Evolutionary conservation across 2,329 filamentous ascomycete genomes (phyloP), one percentile per base, ranked within the genome.

Genomic region (Chaetomiaceae sp.): DNA sequence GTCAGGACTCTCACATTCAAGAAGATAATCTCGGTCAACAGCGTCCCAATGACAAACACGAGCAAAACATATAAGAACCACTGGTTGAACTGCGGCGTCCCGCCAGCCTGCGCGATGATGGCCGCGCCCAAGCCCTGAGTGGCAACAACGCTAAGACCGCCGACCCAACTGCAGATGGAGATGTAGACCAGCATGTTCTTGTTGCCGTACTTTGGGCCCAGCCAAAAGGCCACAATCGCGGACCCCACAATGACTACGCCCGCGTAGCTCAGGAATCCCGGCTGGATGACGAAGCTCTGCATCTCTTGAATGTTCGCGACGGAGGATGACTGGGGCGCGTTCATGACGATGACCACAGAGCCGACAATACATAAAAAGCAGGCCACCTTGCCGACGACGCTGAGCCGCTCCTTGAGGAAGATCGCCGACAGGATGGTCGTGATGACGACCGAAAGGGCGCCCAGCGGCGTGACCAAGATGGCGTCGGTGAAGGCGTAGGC

Each of bases 121-220:
- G 92, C 92, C 50, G 92, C 84, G 48, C 94, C 94, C 39, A 99
- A 73, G 17, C 94, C 94, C 71, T 97, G 92, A 3, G 91, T 97
- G 15, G 90, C 88, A 51, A 97, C 94, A 8, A 97, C 94, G 71
- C 91, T 96, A 66, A 97, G 75, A 1, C 91, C 94, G 59, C 94
- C 94, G 57, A 97, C 84, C 77, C 95, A 82, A 73, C 91, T 96
- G 79, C 94, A 99, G 63, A 99, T 92, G 63, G 87, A 91, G 62
- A 99, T 83, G 72, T 99, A 97, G 31, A 97, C 91, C 69, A 99
- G 79, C 94, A 99, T 97, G 66, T 88, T 92, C 78, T 90, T 92
- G 74, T 95, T 96, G 45, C 91, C 94, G 68, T 92, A 99, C 64
- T 87, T 81, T 15, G 94, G 94, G 0, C 83, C 94, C 38, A 82